Base-by-base conservation (phyloP, 2,329 filamentous ascomycete species). In the Harringtonia lauricola region DNA sequence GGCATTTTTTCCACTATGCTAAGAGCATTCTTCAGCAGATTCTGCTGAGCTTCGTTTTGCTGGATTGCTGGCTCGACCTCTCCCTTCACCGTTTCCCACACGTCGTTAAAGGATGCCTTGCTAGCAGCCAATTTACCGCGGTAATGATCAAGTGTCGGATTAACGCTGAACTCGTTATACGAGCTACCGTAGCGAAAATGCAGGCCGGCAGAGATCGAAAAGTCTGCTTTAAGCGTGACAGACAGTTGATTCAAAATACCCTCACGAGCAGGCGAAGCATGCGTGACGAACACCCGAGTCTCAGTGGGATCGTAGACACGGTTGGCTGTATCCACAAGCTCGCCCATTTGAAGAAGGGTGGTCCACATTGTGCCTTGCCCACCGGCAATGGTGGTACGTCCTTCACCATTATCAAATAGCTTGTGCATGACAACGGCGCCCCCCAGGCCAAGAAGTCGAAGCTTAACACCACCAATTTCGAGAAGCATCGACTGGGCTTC, bases 341-440 rank as follows among this genome's bases (percentile, higher is more conserved):
- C 92, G 42, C 92, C 92, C 84, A 98, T 98, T 66, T 98, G 92
- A 51, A 98, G 67, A 26, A 98, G 71, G 8, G 92, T 98, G 8
- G 92, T 98, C 92, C 92, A 98, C 92, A 98, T 98, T 37, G 92
- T 98, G 49, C 92, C 92, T 64, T 98, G 92, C 18, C 92, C 92
- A 60, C 92, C 92, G 19, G 92, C 92, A 64, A 98, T 98, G 2
- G 94, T 98, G 41, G 92, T 98, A 64, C 90, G 82, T 48, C 92
- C 92, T 60, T 98, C 92, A 43, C 92, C 92, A 54, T 98, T 98
- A 64, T 98, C 92, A 58, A 98, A 98, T 17, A 98, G 78, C 73
- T 98, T 98, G 74, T 98, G 92, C 88, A 98, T 98, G 47, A 98
- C 92, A 6, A 98, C 90, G 8, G 92, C 92, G 56, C 92, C 92